Conservation (phyloP, 1,284 basidiomycete genomes). For the Ustilago trichophora region DNA sequence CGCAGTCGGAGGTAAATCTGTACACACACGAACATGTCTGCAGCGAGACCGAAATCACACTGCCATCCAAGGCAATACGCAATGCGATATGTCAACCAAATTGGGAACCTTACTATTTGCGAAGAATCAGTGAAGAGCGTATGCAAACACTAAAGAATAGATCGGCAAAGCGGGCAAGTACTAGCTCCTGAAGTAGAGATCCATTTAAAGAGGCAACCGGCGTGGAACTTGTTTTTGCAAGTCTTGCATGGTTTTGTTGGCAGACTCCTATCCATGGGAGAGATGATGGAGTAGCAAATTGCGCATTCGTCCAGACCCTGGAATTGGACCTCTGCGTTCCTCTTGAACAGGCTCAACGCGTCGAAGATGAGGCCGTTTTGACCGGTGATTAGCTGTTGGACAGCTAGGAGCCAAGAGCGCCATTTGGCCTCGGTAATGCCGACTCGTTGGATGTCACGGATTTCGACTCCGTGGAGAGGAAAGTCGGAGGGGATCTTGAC, state of each 20-base stretch:
- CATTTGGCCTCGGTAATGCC: conserved; percentile 85
- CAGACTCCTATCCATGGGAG: conserved; percentile 84
- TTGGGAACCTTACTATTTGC: no score
- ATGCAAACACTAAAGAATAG: conserved; percentile 67
- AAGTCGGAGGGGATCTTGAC: conserved; percentile 88
- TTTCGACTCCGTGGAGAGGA: conserved; percentile 87
- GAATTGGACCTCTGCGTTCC: conserved; percentile 77
- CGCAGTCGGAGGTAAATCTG: no score
- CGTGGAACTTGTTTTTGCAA: conserved; percentile 93
- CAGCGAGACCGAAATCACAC: no score
- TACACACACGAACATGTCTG: no score
- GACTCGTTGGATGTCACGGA: conserved; percentile 83
- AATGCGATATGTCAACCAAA: no score
- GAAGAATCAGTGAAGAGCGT: no score
- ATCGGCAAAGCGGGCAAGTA: conserved; percentile 87
- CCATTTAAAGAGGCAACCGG: conserved; percentile 73
- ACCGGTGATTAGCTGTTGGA: conserved; percentile 85
- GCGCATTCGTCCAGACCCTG: conserved; percentile 64
- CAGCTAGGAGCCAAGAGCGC: conserved; percentile 91
- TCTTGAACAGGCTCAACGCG: conserved; percentile 90
- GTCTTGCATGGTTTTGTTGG: conserved; percentile 91
- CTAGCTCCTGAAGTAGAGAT: conserved; percentile 85
- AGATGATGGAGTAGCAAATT: conserved; percentile 80
- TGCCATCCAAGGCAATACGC: no score
- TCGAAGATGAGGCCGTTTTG: conserved; percentile 92